Conservation (phyloP, 2,329 filamentous ascomycete species). For the Rhinocladiella similis region DNA sequence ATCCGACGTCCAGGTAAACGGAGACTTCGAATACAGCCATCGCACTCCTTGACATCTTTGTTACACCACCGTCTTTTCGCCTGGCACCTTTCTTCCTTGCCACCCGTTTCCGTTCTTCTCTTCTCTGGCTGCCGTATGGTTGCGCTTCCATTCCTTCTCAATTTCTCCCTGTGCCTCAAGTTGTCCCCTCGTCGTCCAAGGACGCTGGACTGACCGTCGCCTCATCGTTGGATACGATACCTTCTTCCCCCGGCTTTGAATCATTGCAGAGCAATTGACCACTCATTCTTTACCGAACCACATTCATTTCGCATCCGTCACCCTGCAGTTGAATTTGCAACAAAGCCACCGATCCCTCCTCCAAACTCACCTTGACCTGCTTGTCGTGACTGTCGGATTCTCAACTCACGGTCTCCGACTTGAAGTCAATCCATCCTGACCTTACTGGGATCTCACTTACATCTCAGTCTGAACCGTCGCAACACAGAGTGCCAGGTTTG, state of each 20-base stretch:
- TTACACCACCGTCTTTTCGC: constrained; percentile 8
- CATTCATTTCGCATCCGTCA: not conserved
- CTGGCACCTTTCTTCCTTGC: not conserved
- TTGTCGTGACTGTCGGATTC: not conserved
- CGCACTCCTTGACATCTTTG: not conserved
- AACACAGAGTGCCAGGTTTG: not conserved
- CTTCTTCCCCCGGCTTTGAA: not conserved
- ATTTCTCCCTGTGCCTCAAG: constrained; percentile 9
- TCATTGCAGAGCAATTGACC: constrained; percentile 18
- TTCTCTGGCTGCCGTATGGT: constrained; percentile 16
- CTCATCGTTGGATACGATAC: constrained; percentile 16
- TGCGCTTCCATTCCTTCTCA: constrained; percentile 18
- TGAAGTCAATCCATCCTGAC: not conserved
- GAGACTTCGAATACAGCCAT: not conserved
- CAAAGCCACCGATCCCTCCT: not conserved
- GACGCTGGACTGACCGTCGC: not conserved
- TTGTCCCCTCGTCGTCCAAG: constrained; percentile 1
- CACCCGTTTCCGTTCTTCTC: constrained; percentile 12
- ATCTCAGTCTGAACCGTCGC: not conserved
- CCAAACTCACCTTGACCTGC: not conserved
- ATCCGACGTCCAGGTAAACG: not conserved
- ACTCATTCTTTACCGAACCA: not conserved
- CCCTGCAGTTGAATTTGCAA: not conserved
- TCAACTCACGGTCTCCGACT: not conserved
- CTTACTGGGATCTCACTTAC: not conserved